Base-by-base conservation (phyloP, 768 basidiomycete species). In the Gautieria morchelliformis region DNA sequence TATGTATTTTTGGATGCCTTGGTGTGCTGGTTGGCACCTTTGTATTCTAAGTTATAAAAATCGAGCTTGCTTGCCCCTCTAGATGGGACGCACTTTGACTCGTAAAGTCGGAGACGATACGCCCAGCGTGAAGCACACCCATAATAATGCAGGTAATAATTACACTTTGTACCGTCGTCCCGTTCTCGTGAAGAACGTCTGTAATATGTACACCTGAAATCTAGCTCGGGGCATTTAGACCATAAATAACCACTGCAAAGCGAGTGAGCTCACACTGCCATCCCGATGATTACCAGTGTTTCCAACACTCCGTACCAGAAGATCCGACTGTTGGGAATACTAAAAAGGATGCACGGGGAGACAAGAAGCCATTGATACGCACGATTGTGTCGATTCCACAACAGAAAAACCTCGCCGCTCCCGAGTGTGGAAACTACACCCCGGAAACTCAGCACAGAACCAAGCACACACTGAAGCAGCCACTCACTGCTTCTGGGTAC, bases 131-230 rank as follows among this genome's bases (percentile, higher is more conserved):
- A 44, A 22, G n/a, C 20, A 22, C 17, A n/a, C 3, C 42, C n/a
- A 44, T 12, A 44, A 15, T n/a, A 11, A 30, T 22, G n/a, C 19
- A 40, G 37, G 19, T 57, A 22, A 54, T 46, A 33, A 45, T 56
- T 83, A 92, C 66, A 91, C 89, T 75, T 90, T 91, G 76, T 92
- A 93, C 66, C 84, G 78, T 69, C 90, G 81, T 37, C 90, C 91
- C 8, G 92, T 93, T 69, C 86, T 83, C n/a, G 89, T 93, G 74
- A 97, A 97, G 83, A 95, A 97, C 19, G 91, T 94, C 71, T 94
- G 92, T 22, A 97, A 79, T 46, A 94, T 75, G 68, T 93, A 95
- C 12, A 95, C 89, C 72, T 97, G 93, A 58, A 88, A 70, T 5
- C 93, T 94, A 65, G 17, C 56, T 24, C 6, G 52, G 52, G 48